These are phyloP conservation scores for Agaricus bisporus DNA, from an alignment of 768 basidiomycete species.

Conservation along the genomic window DNA sequence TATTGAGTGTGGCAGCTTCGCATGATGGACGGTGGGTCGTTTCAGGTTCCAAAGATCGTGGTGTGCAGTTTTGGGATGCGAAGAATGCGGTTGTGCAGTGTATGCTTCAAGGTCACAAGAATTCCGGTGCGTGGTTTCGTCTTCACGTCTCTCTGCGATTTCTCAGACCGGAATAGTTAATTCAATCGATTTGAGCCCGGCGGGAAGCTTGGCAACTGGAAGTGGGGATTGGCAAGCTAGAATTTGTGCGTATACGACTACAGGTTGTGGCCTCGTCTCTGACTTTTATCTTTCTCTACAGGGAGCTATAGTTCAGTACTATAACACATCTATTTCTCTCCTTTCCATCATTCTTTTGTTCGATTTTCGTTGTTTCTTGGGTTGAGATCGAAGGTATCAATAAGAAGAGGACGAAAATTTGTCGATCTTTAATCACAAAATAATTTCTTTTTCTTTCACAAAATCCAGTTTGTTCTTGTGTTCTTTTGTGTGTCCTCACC, in stretches of 20 bases:
- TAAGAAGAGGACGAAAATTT: too few species aligned
- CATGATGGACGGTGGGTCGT: slow-evolving; percentile 80
- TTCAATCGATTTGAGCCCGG: slow-evolving; percentile 26
- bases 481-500: too few species aligned
- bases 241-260: slow-evolving; percentile 21
- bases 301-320: slow-evolving; percentile 13
- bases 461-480: too few species aligned
- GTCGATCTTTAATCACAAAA: too few species aligned
- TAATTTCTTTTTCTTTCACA: too few species aligned
- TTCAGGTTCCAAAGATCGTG: slow-evolving; percentile 75
- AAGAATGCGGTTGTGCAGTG: slow-evolving; percentile 57
- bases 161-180: slow-evolving; percentile 17
- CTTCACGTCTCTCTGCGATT: not conserved
- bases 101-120: slow-evolving; percentile 54
- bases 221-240: slow-evolving; percentile 29
- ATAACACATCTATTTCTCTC: not conserved
- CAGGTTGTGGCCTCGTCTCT: not conserved
- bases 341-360: not conserved
- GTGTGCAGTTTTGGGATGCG: slow-evolving; percentile 73
- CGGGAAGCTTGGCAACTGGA: slow-evolving; percentile 26
- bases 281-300: not conserved
- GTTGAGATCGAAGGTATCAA: too few species aligned
- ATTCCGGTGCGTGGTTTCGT: slow-evolving; percentile 14
- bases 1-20: slow-evolving; percentile 46
- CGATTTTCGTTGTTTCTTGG: not conserved